These are phyloP conservation scores for Melampsora americana DNA, from an alignment of 1,284 basidiomycete species.

Conservation along the genomic window DNA sequence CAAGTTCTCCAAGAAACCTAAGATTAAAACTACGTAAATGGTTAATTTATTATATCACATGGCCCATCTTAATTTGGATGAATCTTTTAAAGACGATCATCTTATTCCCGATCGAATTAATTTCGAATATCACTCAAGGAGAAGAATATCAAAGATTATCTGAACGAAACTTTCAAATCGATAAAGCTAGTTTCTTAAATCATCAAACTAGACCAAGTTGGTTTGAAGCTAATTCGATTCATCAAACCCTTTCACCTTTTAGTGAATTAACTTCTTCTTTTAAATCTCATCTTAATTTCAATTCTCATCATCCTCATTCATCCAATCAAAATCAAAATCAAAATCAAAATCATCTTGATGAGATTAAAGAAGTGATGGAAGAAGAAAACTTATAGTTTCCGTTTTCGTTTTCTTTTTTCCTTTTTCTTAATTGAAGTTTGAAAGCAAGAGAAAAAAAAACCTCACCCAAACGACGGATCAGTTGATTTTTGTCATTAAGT, in stretches of 20 bases:
- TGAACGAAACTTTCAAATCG: not conserved
- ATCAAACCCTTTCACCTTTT: too few species aligned
- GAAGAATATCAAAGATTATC: conserved; percentile 1
- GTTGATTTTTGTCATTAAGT: too few species aligned
- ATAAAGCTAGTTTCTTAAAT: not conserved
- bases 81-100: not conserved
- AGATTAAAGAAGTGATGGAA: not conserved
- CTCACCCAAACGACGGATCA: too few species aligned
- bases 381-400: not conserved
- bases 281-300: too few species aligned
- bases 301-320: too few species aligned
- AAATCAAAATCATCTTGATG: not conserved
- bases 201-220: not conserved
- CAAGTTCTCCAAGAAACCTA: too few species aligned
- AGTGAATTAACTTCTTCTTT: too few species aligned
- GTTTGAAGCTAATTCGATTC: too few species aligned
- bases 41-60: not conserved
- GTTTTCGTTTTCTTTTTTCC: too few species aligned
- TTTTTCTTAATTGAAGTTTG: too few species aligned
- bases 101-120: not conserved
- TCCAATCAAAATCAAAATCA: not conserved
- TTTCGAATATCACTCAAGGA: not conserved
- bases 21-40: not conserved
- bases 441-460: too few species aligned
- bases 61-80: not conserved